These are phyloP conservation scores for Termitomyces sp. DNA, from an alignment of 768 basidiomycete species.

Conservation along the genomic window DNA sequence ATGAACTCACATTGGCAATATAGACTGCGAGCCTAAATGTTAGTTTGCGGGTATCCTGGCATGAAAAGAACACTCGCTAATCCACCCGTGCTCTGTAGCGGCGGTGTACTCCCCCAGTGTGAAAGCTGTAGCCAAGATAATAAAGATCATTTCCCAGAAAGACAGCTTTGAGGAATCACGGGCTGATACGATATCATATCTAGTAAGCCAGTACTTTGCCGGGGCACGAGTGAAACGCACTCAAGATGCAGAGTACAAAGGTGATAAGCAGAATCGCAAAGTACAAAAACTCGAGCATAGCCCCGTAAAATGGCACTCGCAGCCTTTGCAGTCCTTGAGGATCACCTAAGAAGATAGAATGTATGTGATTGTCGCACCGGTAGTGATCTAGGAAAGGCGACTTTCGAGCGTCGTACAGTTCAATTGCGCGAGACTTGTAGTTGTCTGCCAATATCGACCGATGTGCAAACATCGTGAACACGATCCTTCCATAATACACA, in stretches of 20 bases:
- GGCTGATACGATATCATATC: slow-evolving; percentile 31
- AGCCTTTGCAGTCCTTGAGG: slow-evolving; percentile 37
- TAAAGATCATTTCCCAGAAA: slow-evolving; percentile 66
- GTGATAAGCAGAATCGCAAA: slow-evolving; percentile 62
- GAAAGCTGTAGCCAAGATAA: slow-evolving; percentile 74
- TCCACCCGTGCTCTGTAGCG: slow-evolving; percentile 83
- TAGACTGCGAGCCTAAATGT: slow-evolving; percentile 46
- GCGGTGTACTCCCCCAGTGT: slow-evolving; percentile 85
- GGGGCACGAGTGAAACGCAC: slow-evolving; percentile 36
- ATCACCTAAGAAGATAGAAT: neutral
- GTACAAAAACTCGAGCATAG: slow-evolving; percentile 73
- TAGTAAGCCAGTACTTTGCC: neutral
- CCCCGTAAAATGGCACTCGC: slow-evolving; percentile 77
- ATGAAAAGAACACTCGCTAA: slow-evolving; percentile 43
- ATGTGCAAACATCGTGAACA: slow-evolving; percentile 54
- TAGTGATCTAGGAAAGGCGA: slow-evolving; percentile 84
- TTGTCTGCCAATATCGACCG: slow-evolving; percentile 86
- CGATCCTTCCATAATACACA: slow-evolving; percentile 77
- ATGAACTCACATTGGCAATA: slow-evolving; percentile 64
- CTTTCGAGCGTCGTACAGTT: slow-evolving; percentile 61
- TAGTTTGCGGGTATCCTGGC: neutral
- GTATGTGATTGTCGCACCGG: slow-evolving; percentile 32
- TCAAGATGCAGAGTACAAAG: slow-evolving; percentile 70
- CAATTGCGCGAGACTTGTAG: slow-evolving; percentile 75
- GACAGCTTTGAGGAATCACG: slow-evolving; percentile 48